Base-by-base conservation (phyloP, 345 rosid species). In the Laguncularia racemosa region DNA sequence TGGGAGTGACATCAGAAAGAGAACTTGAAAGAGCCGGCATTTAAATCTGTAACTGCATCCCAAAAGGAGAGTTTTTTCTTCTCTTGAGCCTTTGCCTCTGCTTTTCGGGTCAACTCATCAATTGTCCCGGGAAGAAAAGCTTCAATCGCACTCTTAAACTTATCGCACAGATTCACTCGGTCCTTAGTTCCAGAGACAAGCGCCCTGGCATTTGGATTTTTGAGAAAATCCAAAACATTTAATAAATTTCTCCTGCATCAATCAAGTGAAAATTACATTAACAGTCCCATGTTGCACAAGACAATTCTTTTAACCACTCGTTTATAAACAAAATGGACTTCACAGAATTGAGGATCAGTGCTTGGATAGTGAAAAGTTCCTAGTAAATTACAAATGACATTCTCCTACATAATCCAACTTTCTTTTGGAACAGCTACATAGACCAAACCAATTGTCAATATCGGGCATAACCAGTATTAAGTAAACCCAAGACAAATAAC, bases 121-220 rank as follows among this genome's bases (percentile, higher is more conserved):
- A 86, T 81, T 3, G 82, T 80, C 63, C 88, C 88, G 0, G 97
- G 99, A 72, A 70, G 73, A 18, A 56, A 64, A 46, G 71, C 70
- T 70, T 93, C 91, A 8, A 83, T 75, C 49, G 95, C 91, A 46
- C 67, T 80, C 77, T 64, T 76, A 62, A 92, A 89, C 63, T 92
- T 92, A 11, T 81, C 80, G 16, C 86, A 76, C 70, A 92, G 69
- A 68, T 89, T 89, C 56, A 76, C 86, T 50, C 95, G 75, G 71
- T 92, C 98, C 45, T 47, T 72, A 50, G 97, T 92, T 59, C 97
- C 97, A 0, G 99, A 93, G 44, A 93, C 96, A 0, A 93, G 86
- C 26, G 70, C 81, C 28, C 79, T 74, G 2, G 96, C 97, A 71
- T 89, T 89, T 0, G 99, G 97, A 69, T 78, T 83, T 79, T 81